Base-by-base conservation (phyloP, 805 yeast species). In the Geotrichum ghanense region DNA sequence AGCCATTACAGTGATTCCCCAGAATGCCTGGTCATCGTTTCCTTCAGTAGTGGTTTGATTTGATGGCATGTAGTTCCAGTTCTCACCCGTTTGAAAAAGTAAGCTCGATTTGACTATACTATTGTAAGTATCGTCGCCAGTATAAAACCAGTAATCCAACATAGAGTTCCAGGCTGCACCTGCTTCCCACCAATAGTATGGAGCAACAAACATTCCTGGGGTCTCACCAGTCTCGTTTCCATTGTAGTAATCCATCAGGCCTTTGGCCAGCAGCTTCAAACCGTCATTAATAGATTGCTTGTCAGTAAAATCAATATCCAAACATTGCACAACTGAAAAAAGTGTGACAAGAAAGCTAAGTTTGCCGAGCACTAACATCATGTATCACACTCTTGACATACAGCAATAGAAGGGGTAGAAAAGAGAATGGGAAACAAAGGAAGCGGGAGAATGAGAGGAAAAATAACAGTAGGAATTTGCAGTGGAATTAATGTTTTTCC, bases 121-220 rank as follows among this genome's bases (percentile, higher is more conserved):
- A 46, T 75, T 78, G 56, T 72, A 83, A 1, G 88, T 75, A 51
- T 72, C 73, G 64, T 89, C 81, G 43, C 78, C 70, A 63, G 90
- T 82, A 56, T 78, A 74, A 55, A 66, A 78, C 70, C 84, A 74
- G 59, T 79, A 83, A 62, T 87, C 95, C 35, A 90, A 88, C 92
- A 88, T 44, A 23, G 59, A 47, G 20, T 63, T 63, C 65, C 65
- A 72, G 1, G 83, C 87, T 47, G 84, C 92, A 55, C 95, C 95
- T 23, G 92, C 88, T 65, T 83, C 84, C 94, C 94, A 84, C 94
- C 94, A 84, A 67, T 83, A 84, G 71, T 84, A 84, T 2, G 94
- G 94, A 53, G 64, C 53, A 9, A 75, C 68, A 61, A 84, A 81
- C 81, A 76, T 71, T 25, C 95, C 95, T 14, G 82, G 69, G 19